Base-by-base conservation (phyloP, 768 basidiomycete species). In the Leccinum truebloodii region DNA sequence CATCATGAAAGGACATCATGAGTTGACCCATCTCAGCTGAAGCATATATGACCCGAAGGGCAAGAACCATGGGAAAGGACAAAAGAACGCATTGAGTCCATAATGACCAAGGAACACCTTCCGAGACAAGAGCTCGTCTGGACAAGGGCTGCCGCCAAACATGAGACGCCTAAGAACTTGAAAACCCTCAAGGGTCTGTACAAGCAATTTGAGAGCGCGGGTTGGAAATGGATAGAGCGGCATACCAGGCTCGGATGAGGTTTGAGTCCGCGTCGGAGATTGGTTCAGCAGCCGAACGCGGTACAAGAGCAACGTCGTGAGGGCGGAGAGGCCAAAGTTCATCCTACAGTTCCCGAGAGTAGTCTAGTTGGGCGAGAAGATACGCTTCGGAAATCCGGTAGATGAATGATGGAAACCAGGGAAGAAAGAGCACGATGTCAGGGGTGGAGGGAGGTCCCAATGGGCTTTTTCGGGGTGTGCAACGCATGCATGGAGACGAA, bases 81-180 rank as follows among this genome's bases (percentile, higher is more conserved):
- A 35, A 35, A 14, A 35, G 35, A 35, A 74, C 76, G 62, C 79
- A 83, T 34, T 81, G 77, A 44, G 76, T 71, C 84, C 84, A 65
- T 81, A 83, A 52, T 76, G 72, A 10, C 80, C 77, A 71, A 26
- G 78, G 79, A 3, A 86, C 79, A 1, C 84, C 85, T 28, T 77
- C 73, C 0, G 74, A 74, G 4, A 78, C 78, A 12, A 85, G 1
- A 86, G 69, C 49, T 84, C 82, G 44, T 83, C 77, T 51, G 85
- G 82, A 48, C 83, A 76, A 8, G 85, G 73, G 12, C 80, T 80
- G 1, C 85, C 85, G 30, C 80, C 81, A 61, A 78, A 84, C 22
- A 75, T 78, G 64, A 85, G 81, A 16, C 68, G 66, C n/a, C 67
- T 71, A 6, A 86, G 74, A 14, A 74, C 68, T 4, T 72, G 59